phyloP scores from a whole-genome alignment of 2,329 filamentous ascomycete genomes.

The Beauveria australis region DNA sequence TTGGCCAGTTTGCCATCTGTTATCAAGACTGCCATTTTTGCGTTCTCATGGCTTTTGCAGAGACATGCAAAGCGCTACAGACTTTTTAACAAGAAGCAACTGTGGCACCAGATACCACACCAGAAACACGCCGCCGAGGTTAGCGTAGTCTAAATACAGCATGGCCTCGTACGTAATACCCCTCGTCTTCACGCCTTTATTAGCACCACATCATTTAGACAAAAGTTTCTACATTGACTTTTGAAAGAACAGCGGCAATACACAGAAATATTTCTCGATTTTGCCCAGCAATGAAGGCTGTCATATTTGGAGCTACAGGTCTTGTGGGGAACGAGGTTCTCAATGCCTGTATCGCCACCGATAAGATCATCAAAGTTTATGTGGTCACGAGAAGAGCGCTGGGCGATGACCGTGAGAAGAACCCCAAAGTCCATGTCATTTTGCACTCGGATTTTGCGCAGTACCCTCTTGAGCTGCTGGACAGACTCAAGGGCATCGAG shows the following conservation, averaged over 20 bases:
- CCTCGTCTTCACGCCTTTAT: background rate
- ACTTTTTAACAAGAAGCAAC: background rate
- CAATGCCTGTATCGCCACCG: constrained; percentile 38
- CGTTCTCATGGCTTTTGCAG: too few relatives aligned
- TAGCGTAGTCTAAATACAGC: background rate
- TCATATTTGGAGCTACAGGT: constrained; percentile 52
- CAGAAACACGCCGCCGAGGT: background rate
- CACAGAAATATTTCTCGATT: background rate
- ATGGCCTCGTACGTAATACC: background rate
- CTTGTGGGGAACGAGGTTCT: constrained; percentile 47
- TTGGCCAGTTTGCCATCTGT: background rate
- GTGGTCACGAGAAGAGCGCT: constrained; percentile 42
- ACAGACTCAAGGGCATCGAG: constrained; percentile 40
- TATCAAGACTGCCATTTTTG: background rate
- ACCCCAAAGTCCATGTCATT: constrained; percentile 42
- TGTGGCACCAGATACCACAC: background rate
- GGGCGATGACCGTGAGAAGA: constrained; percentile 30
- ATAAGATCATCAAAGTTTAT: constrained; percentile 42
- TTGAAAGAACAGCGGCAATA: background rate
- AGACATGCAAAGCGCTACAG: background rate
- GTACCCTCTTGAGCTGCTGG: constrained; percentile 34
- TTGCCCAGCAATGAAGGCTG: constrained; percentile 44
- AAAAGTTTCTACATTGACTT: background rate
- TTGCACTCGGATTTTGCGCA: constrained; percentile 44
- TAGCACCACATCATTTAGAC: too few relatives aligned